Base-by-base conservation (phyloP, 2,329 filamentous ascomycete species). In the Aphanocladium album region DNA sequence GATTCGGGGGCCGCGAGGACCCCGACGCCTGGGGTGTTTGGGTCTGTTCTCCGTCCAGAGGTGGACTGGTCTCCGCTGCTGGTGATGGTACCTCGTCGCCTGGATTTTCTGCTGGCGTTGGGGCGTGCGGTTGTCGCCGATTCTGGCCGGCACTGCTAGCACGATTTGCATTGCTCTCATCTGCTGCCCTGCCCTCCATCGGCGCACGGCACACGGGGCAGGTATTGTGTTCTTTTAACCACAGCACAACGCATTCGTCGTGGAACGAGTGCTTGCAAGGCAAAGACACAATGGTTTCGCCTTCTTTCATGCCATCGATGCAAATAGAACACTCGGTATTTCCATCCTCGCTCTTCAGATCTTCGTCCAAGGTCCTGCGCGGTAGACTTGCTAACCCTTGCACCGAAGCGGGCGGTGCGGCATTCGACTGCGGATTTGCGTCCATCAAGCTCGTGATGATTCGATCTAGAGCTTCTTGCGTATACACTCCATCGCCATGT, bases 201-300 rank as follows among this genome's bases (percentile, higher is more conserved):
- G 83, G 72, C 17, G 83, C 83, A 43, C 90, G 83, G 70, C 90
- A 93, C 57, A 92, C 88, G 1, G 93, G 93, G 68, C 93, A 98
- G 0, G 93, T 96, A 68, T 97, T 92, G 73, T 97, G 93, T 73
- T 96, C 90, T 67, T 83, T 85, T 56, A 98, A 77, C 93, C 93
- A 98, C 54, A 89, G 80, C 25, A 86, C 82, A 37, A 95, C 89
- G 68, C 93, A 98, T 27, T 84, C 79, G 61, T 88, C 87, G 69
- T 97, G 93, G 72, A 96, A 98, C 91, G 91, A 96, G 70, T 99
- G 95, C 62, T 86, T 89, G 75, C 95, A 99, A 0, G 92, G 92
- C 55, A 99, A 75, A 50, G 88, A 82, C 0, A 89, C 84, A 5
- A 93, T 90, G 70, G 90, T 86, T 33, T 90, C 86, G 12, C 86